A percentile compares a stretch with the other conserved stretches of the same genome.
phyloP scores from a whole-genome alignment of 495 filamentous ascomycete species.

The Sporormia fimetaria region DNA sequence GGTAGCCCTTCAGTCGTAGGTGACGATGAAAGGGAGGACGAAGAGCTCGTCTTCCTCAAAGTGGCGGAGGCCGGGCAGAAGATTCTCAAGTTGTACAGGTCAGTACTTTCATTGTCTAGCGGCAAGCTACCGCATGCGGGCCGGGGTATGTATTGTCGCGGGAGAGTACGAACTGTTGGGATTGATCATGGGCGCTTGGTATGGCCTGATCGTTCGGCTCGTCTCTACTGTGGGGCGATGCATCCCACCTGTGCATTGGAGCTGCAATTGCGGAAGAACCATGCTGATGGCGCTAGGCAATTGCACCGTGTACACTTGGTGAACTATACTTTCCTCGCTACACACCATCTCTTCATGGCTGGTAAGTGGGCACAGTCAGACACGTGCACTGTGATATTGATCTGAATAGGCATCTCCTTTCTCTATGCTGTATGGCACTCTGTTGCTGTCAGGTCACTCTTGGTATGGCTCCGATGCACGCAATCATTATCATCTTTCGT shows the following conservation, averaged over 20 bases:
- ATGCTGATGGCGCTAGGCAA: too few species aligned
- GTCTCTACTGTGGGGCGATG: too few species aligned
- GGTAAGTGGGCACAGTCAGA: slow-evolving; percentile 39
- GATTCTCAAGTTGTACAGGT: slow-evolving; percentile 79
- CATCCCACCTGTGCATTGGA: too few species aligned
- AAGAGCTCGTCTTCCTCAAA: slow-evolving; percentile 82
- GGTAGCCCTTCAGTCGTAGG: slow-evolving; percentile 48
- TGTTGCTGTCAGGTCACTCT: slow-evolving; percentile 64
- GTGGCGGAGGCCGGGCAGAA: slow-evolving; percentile 91
- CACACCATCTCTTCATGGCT: slow-evolving; percentile 95
- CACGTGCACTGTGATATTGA: neutral
- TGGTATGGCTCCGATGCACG: slow-evolving; percentile 45
- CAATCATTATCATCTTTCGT: slow-evolving; percentile 12
- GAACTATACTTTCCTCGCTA: slow-evolving; percentile 94
- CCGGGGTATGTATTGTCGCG: too few species aligned
- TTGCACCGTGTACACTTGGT: slow-evolving; percentile 79
- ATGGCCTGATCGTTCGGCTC: too few species aligned
- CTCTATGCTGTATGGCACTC: slow-evolving; percentile 98
- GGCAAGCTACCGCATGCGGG: too few species aligned
- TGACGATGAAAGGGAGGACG: slow-evolving; percentile 60
- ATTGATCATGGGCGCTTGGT: too few species aligned
- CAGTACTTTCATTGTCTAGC: too few species aligned
- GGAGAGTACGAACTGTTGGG: too few species aligned
- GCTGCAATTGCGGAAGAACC: too few species aligned
- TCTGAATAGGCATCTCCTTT: slow-evolving; percentile 66